Evolutionary conservation across 768 basidiomycete genomes (phyloP).

Genomic region (Auricularia auricula-judae): DNA sequence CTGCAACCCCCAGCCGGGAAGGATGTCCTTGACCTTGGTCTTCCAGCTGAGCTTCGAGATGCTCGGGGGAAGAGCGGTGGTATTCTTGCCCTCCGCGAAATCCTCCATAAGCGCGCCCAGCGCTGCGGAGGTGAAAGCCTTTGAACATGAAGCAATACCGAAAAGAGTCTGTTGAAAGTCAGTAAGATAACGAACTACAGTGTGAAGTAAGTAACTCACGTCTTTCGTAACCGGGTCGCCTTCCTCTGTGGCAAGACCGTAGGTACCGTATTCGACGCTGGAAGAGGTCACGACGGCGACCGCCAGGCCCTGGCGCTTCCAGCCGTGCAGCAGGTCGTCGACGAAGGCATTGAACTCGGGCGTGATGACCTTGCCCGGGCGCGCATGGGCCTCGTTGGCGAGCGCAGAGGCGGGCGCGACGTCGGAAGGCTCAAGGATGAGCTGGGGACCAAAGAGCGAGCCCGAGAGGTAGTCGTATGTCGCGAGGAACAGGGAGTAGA

Average conservation of each 20-base stretch:
- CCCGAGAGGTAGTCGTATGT: too few species aligned
- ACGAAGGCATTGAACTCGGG: conserved; percentile 2
- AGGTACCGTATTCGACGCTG: conserved; percentile 20
- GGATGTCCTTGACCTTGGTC: conserved; percentile 24
- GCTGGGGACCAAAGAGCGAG: too few species aligned
- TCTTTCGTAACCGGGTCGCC: conserved; percentile 21
- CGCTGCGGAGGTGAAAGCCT: conserved; percentile 28
- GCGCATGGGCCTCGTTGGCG: too few species aligned
- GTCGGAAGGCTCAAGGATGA: too few species aligned
- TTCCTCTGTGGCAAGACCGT: conserved; percentile 26
- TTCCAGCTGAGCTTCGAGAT: conserved; percentile 24
- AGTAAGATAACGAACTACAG: not conserved
- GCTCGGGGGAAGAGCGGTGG: conserved; percentile 21
- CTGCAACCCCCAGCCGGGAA: conserved; percentile 30
- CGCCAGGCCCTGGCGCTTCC: conserved; percentile 21
- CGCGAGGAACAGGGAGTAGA: too few species aligned
- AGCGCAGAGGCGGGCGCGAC: too few species aligned
- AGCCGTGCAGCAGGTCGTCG: not conserved
- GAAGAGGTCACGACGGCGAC: conserved; percentile 19
- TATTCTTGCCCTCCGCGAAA: conserved; percentile 24
- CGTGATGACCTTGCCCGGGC: too few species aligned
- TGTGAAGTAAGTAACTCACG: conserved; percentile 15
- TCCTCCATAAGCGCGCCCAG: conserved; percentile 33
- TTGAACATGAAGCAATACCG: conserved; percentile 25
- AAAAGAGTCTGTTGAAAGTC: conserved; percentile 25